These are phyloP conservation scores for Mortierella antarctica DNA, from an alignment of 192 early-diverging fungal genomes.

Conservation along the genomic window DNA sequence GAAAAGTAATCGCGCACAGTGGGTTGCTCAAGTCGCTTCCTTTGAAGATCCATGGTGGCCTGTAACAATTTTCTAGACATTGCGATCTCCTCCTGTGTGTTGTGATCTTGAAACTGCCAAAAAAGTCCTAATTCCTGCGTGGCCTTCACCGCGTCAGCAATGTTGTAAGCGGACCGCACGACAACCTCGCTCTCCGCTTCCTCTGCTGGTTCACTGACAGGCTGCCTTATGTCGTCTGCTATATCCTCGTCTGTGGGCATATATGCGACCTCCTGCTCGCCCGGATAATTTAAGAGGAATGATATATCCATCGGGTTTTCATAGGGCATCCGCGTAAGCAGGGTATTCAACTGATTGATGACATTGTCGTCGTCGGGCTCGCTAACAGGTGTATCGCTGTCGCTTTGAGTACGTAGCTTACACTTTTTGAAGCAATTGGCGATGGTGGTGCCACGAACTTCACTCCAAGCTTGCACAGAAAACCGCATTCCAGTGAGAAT, in stretches of 20 bases:
- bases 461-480: background rate
- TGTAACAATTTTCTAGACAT: background rate
- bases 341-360: background rate
- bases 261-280: background rate
- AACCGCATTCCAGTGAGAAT: background rate
- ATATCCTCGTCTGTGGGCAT: background rate
- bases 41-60: background rate
- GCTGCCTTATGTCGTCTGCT: background rate
- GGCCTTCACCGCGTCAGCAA: conserved; percentile 4
- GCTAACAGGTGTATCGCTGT: background rate
- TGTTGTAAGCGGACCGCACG: background rate
- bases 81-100: background rate
- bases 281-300: background rate
- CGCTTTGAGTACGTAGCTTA: background rate
- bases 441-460: background rate
- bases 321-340: background rate
- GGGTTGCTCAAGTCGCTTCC: background rate
- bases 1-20: background rate
- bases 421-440: background rate
- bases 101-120: background rate
- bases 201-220: background rate
- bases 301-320: background rate
- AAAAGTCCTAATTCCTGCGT: background rate
- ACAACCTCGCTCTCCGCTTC: background rate
- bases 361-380: background rate